Base-by-base conservation (phyloP, 2,329 filamentous ascomycete species). In the Neodidymelliopsis sp. region DNA sequence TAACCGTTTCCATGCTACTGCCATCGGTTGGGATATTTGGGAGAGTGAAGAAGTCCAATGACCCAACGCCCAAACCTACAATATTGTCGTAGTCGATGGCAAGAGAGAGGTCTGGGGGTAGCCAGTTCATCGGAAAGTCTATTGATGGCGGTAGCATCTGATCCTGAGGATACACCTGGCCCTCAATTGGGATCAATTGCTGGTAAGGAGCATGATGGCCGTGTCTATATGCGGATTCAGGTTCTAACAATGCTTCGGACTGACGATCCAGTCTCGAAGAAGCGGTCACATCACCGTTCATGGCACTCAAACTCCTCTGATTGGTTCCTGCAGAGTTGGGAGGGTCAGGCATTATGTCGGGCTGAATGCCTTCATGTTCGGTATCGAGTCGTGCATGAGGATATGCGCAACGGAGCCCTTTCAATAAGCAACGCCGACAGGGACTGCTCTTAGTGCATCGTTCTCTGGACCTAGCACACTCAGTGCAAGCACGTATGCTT, bases 51-150 rank as follows among this genome's bases (percentile, higher is more conserved):
- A 44, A 44, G 11, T 48, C 49, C 15, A 45, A 6, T 2, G 49
- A 49, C 13, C 39, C 31, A 4, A 53, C 13, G 4, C 42, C 49
- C 12, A 48, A 22, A 15, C 49, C 49, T 16, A 53, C 22, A 15
- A 53, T 49, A 12, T 38, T 53, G 24, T 53, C 35, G 22, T 53
- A 53, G 24, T 53, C 49, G 12, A 53, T 48, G 10, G 44, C 33
- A 25, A 53, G 27, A 20, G 49, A 48, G 11, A 38, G 18, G 19
- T 53, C 44, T 5, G 44, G 38, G 3, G 49, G 49, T 7, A 53
- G 34, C 49, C 49, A 53, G n/a, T 53, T 53, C 13, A 53, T 38
- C 6, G 49, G 44, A 18, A 48, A 53, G 6, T 53, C 44, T 11
- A 28, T 41, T 9, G 34, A 10, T 13, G 29, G 29, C 19, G 36